Conservation (phyloP, 257 asterid genomes). For the Solanum paucissectum region DNA sequence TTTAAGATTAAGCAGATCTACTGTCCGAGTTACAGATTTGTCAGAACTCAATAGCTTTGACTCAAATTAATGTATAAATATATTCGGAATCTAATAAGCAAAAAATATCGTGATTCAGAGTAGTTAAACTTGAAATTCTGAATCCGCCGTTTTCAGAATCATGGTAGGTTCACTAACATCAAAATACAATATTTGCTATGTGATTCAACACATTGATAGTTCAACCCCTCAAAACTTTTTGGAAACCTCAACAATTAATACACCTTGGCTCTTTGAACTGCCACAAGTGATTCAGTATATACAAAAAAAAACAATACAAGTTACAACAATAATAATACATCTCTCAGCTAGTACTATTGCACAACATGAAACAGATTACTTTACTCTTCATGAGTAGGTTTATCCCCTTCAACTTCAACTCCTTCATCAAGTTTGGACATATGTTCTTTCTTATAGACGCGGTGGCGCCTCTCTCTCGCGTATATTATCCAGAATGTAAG, state of each 20-base stretch:
- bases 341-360: background rate
- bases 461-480: conserved; percentile 12
- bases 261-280: background rate
- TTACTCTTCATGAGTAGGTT: conserved; percentile 7
- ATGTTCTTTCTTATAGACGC: conserved; percentile 26
- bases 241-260: background rate
- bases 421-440: background rate
- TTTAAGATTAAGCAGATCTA: too few relatives aligned
- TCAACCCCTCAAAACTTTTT: background rate
- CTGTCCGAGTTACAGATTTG: background rate
- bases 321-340: background rate
- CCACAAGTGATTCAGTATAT: background rate
- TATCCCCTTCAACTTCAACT: conserved; percentile 13
- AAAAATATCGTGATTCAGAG: background rate
- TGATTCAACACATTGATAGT: background rate
- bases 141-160: background rate
- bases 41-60: background rate
- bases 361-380: background rate
- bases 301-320: background rate
- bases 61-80: background rate
- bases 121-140: background rate
- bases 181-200: background rate
- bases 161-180: background rate
- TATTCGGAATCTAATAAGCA: background rate
- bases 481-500: conserved; percentile 24